A percentile compares a stretch with the other conserved stretches of the same genome.
Conservation (phyloP, 345 rosid species). For the Trapa incisa region DNA sequence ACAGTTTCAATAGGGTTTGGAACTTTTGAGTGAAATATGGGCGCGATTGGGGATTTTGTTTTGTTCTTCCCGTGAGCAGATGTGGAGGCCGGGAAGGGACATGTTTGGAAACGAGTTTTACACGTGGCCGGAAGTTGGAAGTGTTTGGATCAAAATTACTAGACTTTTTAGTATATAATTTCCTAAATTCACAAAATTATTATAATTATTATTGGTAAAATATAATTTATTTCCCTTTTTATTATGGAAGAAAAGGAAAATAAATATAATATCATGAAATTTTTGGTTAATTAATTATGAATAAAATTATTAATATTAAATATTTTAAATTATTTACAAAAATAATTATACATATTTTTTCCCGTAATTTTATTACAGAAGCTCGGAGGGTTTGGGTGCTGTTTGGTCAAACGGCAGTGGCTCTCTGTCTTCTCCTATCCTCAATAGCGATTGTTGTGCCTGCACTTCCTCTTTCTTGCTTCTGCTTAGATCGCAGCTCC, state of each 20-base stretch:
- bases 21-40: neutral
- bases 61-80: too few species aligned
- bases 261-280: too few species aligned
- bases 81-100: neutral
- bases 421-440: neutral
- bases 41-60: neutral
- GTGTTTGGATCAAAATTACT: too few species aligned
- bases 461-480: neutral
- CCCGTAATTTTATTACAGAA: neutral
- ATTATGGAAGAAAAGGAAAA: too few species aligned
- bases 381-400: neutral
- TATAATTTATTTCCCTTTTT: too few species aligned
- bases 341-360: too few species aligned
- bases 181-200: too few species aligned
- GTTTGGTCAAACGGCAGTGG: neutral
- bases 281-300: too few species aligned
- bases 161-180: too few species aligned
- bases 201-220: too few species aligned
- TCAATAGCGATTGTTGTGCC: neutral
- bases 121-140: neutral
- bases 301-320: too few species aligned
- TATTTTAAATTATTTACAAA: too few species aligned
- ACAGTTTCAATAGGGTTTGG: neutral
- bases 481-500: neutral
- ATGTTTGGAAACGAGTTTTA: neutral